phyloP scores from a whole-genome alignment of 2,329 filamentous ascomycete genomes.

The Aquanectria penicillioides region DNA sequence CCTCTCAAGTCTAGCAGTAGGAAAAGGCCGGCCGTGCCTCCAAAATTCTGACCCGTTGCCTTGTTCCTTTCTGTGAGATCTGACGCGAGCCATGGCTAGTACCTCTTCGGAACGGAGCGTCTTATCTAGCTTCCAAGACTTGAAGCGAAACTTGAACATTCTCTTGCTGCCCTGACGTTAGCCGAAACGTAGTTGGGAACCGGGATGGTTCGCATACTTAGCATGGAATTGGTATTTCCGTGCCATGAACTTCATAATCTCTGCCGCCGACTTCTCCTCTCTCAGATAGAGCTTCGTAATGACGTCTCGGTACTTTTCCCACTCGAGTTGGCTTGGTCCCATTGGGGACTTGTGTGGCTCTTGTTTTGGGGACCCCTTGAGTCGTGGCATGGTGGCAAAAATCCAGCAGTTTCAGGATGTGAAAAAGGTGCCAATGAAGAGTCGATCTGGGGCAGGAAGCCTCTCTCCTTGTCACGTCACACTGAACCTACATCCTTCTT shows the following conservation, averaged over 20 bases:
- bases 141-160: constrained; percentile 21
- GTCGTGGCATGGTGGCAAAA: not conserved
- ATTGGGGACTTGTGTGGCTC: not conserved
- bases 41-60: constrained; percentile 2
- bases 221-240: constrained; percentile 1
- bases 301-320: not conserved
- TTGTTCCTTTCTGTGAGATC: not conserved
- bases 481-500: not conserved
- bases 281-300: constrained; percentile 8
- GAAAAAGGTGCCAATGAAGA: not conserved
- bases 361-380: not conserved
- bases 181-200: not conserved
- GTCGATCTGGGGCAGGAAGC: not conserved
- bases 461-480: not conserved
- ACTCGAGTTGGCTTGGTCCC: constrained; percentile 3
- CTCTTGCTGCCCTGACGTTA: not conserved
- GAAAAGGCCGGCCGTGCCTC: constrained; percentile 3
- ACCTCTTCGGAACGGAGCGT: constrained; percentile 3
- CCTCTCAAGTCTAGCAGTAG: not conserved
- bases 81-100: constrained; percentile 5
- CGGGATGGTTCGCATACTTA: not conserved
- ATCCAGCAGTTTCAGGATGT: too few relatives aligned
- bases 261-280: not conserved
- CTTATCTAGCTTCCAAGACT: constrained; percentile 11
- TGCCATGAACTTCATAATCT: constrained; percentile 1